Evolutionary conservation across 805 yeast genomes (phyloP).

Genomic region (Ogataea sp.): DNA sequence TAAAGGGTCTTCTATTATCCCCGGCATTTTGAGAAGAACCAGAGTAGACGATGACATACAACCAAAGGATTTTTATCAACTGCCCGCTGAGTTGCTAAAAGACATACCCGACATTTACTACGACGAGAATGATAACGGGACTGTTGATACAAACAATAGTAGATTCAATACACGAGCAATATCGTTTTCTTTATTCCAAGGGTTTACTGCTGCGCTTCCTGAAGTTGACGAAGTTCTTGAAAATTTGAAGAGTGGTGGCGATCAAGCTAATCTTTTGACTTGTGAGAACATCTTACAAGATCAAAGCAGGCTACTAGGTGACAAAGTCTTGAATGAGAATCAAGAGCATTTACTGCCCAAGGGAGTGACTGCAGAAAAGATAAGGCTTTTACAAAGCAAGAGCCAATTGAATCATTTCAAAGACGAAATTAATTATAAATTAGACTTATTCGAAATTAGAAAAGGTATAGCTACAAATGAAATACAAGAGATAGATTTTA

Average conservation of each 20-base stretch:
- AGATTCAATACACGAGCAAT: constrained; percentile 2
- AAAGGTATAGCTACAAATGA: constrained; percentile 60
- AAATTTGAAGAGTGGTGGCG: constrained; percentile 13
- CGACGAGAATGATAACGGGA: constrained; percentile 2
- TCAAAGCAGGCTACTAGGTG: neutral
- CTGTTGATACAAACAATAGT: constrained; percentile 5
- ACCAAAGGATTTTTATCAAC: constrained; percentile 31
- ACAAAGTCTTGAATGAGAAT: neutral
- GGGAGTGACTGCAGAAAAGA: constrained; percentile 33
- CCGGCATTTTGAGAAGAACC: constrained; percentile 7
- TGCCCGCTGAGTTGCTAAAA: constrained; percentile 54
- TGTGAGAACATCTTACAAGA: constrained; percentile 4
- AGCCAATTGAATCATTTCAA: constrained; percentile 29
- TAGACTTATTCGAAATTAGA: constrained; percentile 52
- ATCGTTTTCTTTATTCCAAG: constrained; percentile 55
- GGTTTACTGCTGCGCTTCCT: constrained; percentile 53
- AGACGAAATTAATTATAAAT: constrained; percentile 31
- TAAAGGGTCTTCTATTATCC: constrained; percentile 9
- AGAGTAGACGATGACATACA: constrained; percentile 1
- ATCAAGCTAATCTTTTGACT: constrained; percentile 8
- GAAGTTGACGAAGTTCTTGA: constrained; percentile 37
- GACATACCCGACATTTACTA: constrained; percentile 36
- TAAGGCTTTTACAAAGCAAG: constrained; percentile 33
- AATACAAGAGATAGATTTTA: constrained; percentile 52
- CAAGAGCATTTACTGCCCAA: constrained; percentile 21